phyloP scores from a whole-genome alignment of 352 stramenopile species.

The Phytophthora pisi region DNA sequence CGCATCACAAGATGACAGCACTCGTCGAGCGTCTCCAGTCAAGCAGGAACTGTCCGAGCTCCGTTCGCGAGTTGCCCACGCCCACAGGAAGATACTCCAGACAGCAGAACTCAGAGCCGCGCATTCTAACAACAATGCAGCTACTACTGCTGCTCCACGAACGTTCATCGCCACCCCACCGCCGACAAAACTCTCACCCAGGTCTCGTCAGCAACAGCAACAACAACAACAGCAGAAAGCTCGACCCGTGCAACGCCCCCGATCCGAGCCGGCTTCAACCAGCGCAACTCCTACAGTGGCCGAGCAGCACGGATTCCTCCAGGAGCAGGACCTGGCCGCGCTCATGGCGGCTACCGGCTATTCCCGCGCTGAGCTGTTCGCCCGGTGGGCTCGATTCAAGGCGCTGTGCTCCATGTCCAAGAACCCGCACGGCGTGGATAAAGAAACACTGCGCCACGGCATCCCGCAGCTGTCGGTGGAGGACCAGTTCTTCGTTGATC shows the following conservation, averaged over 20 bases:
- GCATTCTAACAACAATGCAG: not conserved
- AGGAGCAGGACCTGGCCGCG: conserved; percentile 56
- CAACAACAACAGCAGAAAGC: conserved; percentile 4
- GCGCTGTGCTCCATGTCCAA: conserved; percentile 66
- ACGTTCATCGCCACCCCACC: not conserved
- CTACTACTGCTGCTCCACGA: not conserved
- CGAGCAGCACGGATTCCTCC: conserved; percentile 59
- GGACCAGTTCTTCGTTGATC: conserved; percentile 78
- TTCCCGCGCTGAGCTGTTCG: conserved; percentile 64
- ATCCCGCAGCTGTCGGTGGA: conserved; percentile 68
- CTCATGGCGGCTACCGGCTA: conserved; percentile 62
- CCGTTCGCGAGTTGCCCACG: conserved; percentile 12
- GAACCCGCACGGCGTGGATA: conserved; percentile 57
- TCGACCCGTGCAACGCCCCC: not conserved
- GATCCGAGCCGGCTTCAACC: conserved; percentile 3
- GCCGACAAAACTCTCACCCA: not conserved
- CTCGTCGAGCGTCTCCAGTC: conserved; percentile 10
- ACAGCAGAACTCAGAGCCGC: not conserved
- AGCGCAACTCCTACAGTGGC: conserved; percentile 18
- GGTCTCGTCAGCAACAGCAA: conserved; percentile 6
- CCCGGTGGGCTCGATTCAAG: conserved; percentile 76
- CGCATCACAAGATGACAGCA: not conserved
- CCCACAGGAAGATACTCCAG: conserved; percentile 18
- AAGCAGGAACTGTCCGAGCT: conserved; percentile 15
- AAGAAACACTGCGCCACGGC: conserved; percentile 66